These are phyloP conservation scores for Achlya hypogyna DNA, from an alignment of 352 stramenopile genomes.

Conservation along the genomic window DNA sequence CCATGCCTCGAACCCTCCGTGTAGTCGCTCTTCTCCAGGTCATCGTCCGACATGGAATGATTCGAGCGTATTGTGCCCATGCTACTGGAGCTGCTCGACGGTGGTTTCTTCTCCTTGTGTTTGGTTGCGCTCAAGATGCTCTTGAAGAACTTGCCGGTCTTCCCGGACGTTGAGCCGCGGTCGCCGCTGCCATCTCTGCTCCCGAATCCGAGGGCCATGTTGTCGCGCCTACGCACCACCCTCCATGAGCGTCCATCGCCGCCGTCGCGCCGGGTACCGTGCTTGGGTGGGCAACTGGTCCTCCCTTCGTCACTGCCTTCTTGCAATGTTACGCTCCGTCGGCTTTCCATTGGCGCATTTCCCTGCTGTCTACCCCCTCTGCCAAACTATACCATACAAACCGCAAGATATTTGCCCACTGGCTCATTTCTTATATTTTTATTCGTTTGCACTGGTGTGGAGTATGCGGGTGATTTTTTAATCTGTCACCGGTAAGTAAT, in stretches of 20 bases:
- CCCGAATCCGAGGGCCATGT: slow-evolving; percentile 18
- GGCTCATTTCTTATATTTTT: neutral
- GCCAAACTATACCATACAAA: neutral
- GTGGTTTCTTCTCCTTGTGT: slow-evolving; percentile 1
- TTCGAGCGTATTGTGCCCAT: neutral
- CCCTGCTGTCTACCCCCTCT: neutral
- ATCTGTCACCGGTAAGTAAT: too few species aligned
- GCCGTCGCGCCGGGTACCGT: neutral
- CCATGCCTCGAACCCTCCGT: neutral
- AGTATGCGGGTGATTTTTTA: neutral
- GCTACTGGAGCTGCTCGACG: neutral
- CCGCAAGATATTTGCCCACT: neutral
- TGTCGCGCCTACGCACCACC: neutral
- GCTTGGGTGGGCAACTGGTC: neutral
- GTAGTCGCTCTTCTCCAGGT: slow-evolving; percentile 13
- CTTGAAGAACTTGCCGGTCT: slow-evolving; percentile 19
- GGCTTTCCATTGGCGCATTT: slow-evolving; percentile 4
- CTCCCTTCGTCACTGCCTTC: neutral
- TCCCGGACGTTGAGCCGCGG: neutral
- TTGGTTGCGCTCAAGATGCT: slow-evolving; percentile 7
- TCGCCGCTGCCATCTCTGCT: neutral
- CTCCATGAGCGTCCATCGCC: neutral
- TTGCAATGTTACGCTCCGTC: neutral
- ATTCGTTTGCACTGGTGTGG: neutral
- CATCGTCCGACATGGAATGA: slow-evolving; percentile 11